phyloP scores from a whole-genome alignment of 306 rosid species.

The Sindora glabra region DNA sequence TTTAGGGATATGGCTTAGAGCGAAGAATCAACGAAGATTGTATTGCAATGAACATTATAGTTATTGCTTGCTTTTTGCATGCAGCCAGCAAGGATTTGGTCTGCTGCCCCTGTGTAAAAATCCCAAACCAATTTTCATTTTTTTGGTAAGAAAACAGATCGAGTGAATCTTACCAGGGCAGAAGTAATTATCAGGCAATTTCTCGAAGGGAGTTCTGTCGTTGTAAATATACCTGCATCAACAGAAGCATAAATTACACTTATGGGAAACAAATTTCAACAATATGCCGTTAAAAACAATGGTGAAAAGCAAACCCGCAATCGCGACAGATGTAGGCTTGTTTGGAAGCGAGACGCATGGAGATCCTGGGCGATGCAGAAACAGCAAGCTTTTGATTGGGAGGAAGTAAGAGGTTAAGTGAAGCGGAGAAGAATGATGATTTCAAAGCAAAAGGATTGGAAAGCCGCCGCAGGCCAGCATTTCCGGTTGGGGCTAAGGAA shows the following conservation, averaged over 20 bases:
- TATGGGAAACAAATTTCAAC: too few relatives aligned
- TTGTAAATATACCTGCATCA: constrained; percentile 74
- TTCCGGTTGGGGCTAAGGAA: constrained; percentile 14
- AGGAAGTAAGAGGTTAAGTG: constrained; percentile 26
- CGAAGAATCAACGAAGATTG: not conserved
- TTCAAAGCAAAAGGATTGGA: constrained; percentile 29
- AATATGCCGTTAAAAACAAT: too few relatives aligned
- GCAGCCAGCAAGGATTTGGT: not conserved
- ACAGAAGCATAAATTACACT: not conserved
- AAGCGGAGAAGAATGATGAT: constrained; percentile 50
- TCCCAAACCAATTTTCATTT: not conserved
- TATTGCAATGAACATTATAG: not conserved
- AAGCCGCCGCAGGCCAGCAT: constrained; percentile 28
- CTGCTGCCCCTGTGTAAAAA: not conserved
- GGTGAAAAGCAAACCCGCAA: constrained; percentile 63
- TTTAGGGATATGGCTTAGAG: not conserved
- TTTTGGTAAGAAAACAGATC: not conserved
- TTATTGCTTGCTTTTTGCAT: not conserved
- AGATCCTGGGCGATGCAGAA: constrained; percentile 44
- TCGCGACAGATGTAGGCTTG: constrained; percentile 87
- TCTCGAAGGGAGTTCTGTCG: constrained; percentile 76
- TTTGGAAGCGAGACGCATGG: constrained; percentile 55
- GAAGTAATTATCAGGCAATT: constrained; percentile 69
- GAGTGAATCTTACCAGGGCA: constrained; percentile 59
- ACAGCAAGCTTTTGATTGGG: constrained; percentile 28